Percentiles rank a stretch among this genome's conserved stretches.
Conservation (phyloP, 768 basidiomycete genomes). For the Xerocomellus dryophilus region DNA sequence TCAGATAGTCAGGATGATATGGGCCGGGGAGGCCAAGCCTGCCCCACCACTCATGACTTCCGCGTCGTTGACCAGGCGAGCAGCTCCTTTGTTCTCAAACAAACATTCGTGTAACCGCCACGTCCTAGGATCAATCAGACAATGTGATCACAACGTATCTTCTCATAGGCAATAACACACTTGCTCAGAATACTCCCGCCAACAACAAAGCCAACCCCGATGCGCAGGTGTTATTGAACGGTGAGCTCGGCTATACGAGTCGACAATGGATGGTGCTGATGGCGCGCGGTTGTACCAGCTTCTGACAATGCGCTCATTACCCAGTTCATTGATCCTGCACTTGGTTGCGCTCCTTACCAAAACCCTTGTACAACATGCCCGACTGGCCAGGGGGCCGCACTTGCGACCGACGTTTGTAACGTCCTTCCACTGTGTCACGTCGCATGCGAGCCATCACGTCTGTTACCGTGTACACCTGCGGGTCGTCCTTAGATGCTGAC, state of each 20-base stretch:
- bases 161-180: conserved; percentile 19
- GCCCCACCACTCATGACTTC: conserved; percentile 28
- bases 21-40: conserved; percentile 26
- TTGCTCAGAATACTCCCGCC: conserved; percentile 26
- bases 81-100: background rate
- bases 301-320: conserved; percentile 28
- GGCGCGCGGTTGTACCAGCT: conserved; percentile 6
- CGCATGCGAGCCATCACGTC: too few relatives aligned
- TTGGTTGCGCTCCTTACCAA: conserved; percentile 24
- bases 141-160: conserved; percentile 30
- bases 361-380: conserved; percentile 28
- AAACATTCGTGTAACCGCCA: background rate
- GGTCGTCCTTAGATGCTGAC: too few relatives aligned
- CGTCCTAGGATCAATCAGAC: conserved; percentile 27
- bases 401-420: conserved; percentile 22
- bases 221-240: conserved; percentile 24
- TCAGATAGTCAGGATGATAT: too few relatives aligned
- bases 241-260: conserved; percentile 3
- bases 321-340: conserved; percentile 25
- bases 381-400: conserved; percentile 15
- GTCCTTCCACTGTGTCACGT: too few relatives aligned
- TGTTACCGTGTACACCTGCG: too few relatives aligned
- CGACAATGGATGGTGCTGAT: background rate
- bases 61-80: conserved; percentile 27
- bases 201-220: conserved; percentile 25